Conservation (phyloP, 225 moss, liverwort and hornwort genomes). For the Bryum argenteum region DNA sequence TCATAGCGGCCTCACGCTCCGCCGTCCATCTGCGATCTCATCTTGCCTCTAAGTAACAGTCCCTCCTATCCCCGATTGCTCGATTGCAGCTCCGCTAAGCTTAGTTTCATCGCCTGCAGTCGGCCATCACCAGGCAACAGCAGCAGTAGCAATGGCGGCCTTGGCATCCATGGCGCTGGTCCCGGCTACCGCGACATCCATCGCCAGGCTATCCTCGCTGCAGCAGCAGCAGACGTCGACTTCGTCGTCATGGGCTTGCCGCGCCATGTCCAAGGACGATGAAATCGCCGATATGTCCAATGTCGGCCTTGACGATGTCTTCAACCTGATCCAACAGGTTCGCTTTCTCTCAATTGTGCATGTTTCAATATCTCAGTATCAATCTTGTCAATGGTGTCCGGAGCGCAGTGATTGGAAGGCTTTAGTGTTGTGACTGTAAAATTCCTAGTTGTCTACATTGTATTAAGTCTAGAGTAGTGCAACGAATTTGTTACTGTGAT, state of each 20-base stretch:
- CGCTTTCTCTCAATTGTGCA: background rate
- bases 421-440: no score
- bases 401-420: no score
- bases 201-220: background rate
- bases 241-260: conserved; percentile 30
- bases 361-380: no score
- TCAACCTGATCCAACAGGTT: conserved; percentile 64
- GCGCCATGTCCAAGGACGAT: conserved; percentile 32
- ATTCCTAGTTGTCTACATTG: no score
- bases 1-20: background rate
- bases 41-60: background rate
- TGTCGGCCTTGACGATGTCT: conserved; percentile 64
- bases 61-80: background rate
- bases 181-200: background rate
- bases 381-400: no score
- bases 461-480: no score
- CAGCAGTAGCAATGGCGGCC: conserved; percentile 20
- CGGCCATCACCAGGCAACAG: no score
- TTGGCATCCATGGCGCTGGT: conserved; percentile 37
- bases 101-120: no score
- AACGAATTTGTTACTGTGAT: no score
- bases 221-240: background rate
- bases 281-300: conserved; percentile 59
- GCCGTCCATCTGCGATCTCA: conserved; percentile 26
- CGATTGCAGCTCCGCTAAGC: background rate